A percentile compares a stretch with the other conserved stretches of the same genome.
Conservation (phyloP, 441 rosid species). For the Aquilaria agallochum region DNA sequence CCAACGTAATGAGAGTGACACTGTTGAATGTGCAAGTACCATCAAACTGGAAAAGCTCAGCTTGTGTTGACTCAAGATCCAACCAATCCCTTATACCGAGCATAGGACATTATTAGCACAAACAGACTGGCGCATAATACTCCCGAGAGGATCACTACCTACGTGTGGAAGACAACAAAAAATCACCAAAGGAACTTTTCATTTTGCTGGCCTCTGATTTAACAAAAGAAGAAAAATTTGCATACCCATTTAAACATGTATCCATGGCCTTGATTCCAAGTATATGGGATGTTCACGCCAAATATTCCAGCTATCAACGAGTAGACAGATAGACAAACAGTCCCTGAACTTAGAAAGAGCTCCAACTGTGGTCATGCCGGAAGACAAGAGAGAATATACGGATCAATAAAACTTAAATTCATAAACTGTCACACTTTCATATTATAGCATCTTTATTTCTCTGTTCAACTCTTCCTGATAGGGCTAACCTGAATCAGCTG, state of each 20-base stretch:
- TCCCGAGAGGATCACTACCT: slow-evolving; percentile 68
- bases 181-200: too few relatives aligned
- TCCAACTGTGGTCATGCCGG: slow-evolving; percentile 52
- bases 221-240: background rate
- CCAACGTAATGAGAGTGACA: too few relatives aligned
- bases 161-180: background rate
- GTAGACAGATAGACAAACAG: slow-evolving; percentile 57
- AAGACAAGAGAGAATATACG: background rate
- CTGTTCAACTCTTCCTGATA: too few relatives aligned
- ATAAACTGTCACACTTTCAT: background rate
- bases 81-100: slow-evolving; percentile 74
- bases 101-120: slow-evolving; percentile 49
- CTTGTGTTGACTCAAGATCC: slow-evolving; percentile 44
- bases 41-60: too few relatives aligned
- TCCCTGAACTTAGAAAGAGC: slow-evolving; percentile 69
- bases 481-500: slow-evolving; percentile 78
- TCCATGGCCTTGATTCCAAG: slow-evolving; percentile 61
- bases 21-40: too few relatives aligned
- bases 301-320: slow-evolving; percentile 76
- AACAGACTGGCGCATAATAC: slow-evolving; percentile 32
- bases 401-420: background rate
- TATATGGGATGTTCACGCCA: slow-evolving; percentile 86
- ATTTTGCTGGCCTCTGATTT: background rate
- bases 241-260: slow-evolving; percentile 77
- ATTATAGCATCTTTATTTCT: too few relatives aligned